Evolutionary conservation across 352 stramenopile genomes (phyloP), one percentile per base, ranked within the genome.

Genomic region (Globisporangium rhizosaccharum): DNA sequence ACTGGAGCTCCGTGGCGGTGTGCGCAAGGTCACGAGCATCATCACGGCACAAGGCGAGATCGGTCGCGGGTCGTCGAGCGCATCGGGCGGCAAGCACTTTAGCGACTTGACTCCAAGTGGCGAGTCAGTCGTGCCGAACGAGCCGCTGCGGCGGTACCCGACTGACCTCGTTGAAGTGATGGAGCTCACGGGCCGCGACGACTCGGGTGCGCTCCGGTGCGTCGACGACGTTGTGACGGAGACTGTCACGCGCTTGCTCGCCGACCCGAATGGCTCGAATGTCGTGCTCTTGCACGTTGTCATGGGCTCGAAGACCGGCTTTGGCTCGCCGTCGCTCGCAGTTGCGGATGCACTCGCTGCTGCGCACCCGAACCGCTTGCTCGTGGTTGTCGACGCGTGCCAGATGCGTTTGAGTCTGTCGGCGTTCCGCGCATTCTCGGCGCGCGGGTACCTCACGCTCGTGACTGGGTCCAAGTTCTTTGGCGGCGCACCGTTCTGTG

Each of bases 401-500:
- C 88, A 96, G 45, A 90, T 96, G 74, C 84, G 88, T 3, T 64
- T 92, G 17, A 75, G 92, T 41, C 68, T 71, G 56, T 66, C 60
- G 8, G 56, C 79, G 17, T 87, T 93, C 58, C 71, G 73, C 53
- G 71, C 87, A 63, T 95, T 92, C 62, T 58, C 63, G 2, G 50
- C 60, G 20, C 80, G 77, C 20, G 82, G 83, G 3, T 95, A 85
- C 50, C 56, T 96, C 3, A 84, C 82, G 36, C 71, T 96, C 15
- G 72, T 90, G 23, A 96, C 88, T 3, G 87, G 85, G 30, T 95
- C 85, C 49, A 96, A 96, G 67, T 96, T 94, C 63, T 96, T 91
- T 53, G 85, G 74, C 17, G 88, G 85, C 8, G 85, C 83, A 0
- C 88, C 88, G 3, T 96, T 96, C 62, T 93, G 85, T 50, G 88